Evolutionary conservation across 2,329 filamentous ascomycete genomes (phyloP).

Genomic region (Colletotrichum sp.): DNA sequence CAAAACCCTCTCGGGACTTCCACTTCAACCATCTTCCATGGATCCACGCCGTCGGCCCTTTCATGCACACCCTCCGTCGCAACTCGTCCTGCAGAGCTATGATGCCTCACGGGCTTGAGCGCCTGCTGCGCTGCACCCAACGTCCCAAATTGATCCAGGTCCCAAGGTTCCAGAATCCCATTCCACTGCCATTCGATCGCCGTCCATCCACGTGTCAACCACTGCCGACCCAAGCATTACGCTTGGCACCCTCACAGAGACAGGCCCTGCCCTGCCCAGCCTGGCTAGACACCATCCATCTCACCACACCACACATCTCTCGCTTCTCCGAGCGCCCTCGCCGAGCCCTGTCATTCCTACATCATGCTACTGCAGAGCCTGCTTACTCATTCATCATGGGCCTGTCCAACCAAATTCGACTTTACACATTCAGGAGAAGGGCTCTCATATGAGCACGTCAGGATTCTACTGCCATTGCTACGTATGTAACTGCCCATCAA

Average conservation of each 20-base stretch:
- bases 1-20: neutral
- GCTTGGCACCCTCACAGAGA: neutral
- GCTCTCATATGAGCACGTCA: neutral
- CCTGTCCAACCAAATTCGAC: neutral
- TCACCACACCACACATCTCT: neutral
- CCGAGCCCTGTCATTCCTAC: neutral
- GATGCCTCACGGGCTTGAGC: conserved; percentile 1
- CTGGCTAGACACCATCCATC: neutral
- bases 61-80: neutral
- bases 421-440: neutral
- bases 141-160: neutral
- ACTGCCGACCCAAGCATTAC: neutral
- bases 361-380: neutral
- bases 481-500: neutral
- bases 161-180: neutral
- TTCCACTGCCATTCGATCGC: neutral
- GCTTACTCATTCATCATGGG: neutral
- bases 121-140: neutral
- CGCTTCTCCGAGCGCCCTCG: neutral
- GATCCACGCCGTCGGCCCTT: neutral
- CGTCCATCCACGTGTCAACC: conserved; percentile 11
- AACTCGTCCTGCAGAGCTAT: neutral
- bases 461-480: too few relatives aligned
- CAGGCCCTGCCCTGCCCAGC: neutral
- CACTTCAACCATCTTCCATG: neutral